Evolutionary conservation across 805 yeast species (phyloP), one percentile per base, ranked within the genome.

Genomic region (Yarrowia sp.): DNA sequence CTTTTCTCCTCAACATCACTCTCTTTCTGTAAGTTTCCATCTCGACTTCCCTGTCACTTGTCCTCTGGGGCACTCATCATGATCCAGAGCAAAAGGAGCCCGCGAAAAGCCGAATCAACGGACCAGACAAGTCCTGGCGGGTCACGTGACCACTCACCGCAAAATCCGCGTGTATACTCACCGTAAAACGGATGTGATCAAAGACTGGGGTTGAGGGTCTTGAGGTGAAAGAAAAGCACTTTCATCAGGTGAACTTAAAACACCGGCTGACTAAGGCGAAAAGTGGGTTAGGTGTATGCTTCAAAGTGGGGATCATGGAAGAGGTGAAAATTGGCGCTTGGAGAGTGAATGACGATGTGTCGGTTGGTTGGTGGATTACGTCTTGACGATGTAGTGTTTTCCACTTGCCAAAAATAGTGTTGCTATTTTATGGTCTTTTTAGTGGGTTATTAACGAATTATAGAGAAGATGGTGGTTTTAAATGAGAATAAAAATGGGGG

Each of bases 141-240:
- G 41, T n/a, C 22, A 50, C 41, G 56, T 50, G 58, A 12, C 43
- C 15, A 12, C 22, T 1, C 10, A 26, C 26, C 9, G 40, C 11
- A n/a, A 9, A 7, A 11, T 3, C 32, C 10, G 11, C 43, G 42
- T 26, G 16, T 26, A 42, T 56, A 56, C 64, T 42, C 49, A 56
- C 64, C 64, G 64, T 56, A 32, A 42, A 56, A 56, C 64, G 48
- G 64, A 56, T 56, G 64, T 56, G 64, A 56, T 56, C 49, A 43
- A 56, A 56, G 48, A 53, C 59, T 53, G 36, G 49, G 49, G 49
- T 26, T 42, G 64, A 43, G 64, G 64, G 64, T 56, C 49, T 41
- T 56, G 64, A 42, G 49, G 64, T 56, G 64, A 42, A 56, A 56
- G 64, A 56, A 56, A 56, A 56, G 49, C 64, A 56, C 64, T 43